A percentile compares a stretch with the other conserved stretches of the same genome.
phyloP scores from a whole-genome alignment of 2,329 filamentous ascomycete genomes.

The Colletotrichum liaoningense region DNA sequence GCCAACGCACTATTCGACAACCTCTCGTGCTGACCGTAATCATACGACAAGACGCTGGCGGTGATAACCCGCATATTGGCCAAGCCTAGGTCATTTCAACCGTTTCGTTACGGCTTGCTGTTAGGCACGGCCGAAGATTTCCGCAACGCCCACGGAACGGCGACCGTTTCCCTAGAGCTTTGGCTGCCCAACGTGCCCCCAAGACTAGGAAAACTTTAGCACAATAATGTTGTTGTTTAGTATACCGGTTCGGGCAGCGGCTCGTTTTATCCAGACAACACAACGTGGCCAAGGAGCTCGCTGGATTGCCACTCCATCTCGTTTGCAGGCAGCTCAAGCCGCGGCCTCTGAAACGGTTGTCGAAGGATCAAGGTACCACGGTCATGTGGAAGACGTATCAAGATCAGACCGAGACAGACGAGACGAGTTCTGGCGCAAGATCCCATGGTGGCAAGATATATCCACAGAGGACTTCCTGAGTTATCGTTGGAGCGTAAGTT shows the following conservation, averaged over 20 bases:
- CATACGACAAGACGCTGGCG: neutral
- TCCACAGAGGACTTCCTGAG: constrained; percentile 60
- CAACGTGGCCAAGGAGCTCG: neutral
- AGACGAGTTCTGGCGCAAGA: constrained; percentile 62
- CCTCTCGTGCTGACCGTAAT: neutral
- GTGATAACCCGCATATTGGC: neutral
- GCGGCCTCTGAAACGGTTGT: neutral
- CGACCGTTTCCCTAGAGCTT: neutral
- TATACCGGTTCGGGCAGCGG: neutral
- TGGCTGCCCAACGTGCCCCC: neutral
- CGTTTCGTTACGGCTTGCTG: neutral
- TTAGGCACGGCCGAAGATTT: neutral
- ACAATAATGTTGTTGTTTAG: neutral
- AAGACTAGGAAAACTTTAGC: neutral
- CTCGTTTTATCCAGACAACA: neutral
- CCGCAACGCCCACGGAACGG: neutral
- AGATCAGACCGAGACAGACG: constrained; percentile 4
- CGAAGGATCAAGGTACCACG: neutral
- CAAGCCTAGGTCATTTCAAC: neutral
- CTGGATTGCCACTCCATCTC: neutral
- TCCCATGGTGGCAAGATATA: constrained; percentile 61
- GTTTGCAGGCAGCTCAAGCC: constrained; percentile 3
- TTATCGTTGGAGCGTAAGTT: constrained; percentile 66
- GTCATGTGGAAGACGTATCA: neutral
- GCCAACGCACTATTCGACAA: neutral